phyloP scores from a whole-genome alignment of 192 early-diverging fungal species.

The Linnemannia zychae region DNA sequence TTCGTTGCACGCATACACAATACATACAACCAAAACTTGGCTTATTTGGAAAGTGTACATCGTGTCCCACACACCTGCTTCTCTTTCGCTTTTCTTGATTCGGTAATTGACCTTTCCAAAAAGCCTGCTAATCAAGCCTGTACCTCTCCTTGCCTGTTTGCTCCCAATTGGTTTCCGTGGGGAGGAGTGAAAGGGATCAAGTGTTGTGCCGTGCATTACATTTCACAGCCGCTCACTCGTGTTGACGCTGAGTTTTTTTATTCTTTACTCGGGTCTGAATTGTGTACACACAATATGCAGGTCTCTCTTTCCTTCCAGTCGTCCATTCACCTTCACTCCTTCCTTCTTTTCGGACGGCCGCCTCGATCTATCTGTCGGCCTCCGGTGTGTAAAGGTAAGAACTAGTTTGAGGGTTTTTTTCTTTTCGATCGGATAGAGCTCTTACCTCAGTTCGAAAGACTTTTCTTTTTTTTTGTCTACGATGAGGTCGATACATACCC shows the following conservation, averaged over 20 bases:
- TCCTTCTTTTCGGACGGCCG: neutral
- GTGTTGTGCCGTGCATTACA: neutral
- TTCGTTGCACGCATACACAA: too few species aligned
- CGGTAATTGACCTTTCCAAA: neutral
- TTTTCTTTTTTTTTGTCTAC: too few species aligned
- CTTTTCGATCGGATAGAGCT: constrained; percentile 1
- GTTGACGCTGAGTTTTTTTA: neutral
- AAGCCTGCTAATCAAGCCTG: neutral
- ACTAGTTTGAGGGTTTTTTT: neutral
- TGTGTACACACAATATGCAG: neutral
- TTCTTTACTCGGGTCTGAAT: neutral
- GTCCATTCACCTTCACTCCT: neutral
- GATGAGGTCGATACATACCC: too few species aligned
- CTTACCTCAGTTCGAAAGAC: too few species aligned
- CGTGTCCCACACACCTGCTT: neutral
- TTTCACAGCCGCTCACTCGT: neutral
- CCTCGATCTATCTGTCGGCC: constrained; percentile 6
- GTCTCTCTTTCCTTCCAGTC: neutral
- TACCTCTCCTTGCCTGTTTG: neutral
- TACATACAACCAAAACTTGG: neutral
- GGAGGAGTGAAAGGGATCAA: too few species aligned
- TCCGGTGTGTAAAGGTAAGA: neutral
- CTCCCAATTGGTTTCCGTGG: neutral
- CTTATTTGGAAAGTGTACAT: constrained; percentile 9
- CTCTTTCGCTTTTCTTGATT: neutral